Conservation (phyloP, 1,284 basidiomycete species). For the Cutaneotrichosporon cyanovorans region DNA sequence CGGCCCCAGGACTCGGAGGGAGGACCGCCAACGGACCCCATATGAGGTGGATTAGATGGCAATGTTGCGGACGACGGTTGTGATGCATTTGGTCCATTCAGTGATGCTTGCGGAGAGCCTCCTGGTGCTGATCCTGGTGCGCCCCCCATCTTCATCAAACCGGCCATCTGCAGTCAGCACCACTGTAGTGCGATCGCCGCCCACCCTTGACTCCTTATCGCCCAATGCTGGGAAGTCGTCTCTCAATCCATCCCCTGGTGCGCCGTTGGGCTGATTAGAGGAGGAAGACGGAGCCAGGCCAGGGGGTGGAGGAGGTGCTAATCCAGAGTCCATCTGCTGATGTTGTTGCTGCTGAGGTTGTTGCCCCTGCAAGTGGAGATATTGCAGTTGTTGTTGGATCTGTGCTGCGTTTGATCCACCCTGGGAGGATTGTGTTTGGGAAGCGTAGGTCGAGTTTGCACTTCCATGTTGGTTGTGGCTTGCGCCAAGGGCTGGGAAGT, state of each 20-base stretch:
- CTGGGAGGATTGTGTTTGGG: slow-evolving; percentile 30
- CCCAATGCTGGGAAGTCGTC: slow-evolving; percentile 45
- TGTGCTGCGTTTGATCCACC: slow-evolving; percentile 11
- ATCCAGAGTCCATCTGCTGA: slow-evolving; percentile 33
- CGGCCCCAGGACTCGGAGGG: slow-evolving; percentile 32
- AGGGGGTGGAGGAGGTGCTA: slow-evolving; percentile 40
- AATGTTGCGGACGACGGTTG: slow-evolving; percentile 30
- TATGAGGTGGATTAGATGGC: slow-evolving; percentile 23
- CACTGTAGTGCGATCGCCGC: slow-evolving; percentile 17
- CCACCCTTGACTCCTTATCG: slow-evolving; percentile 19
- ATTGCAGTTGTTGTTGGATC: slow-evolving; percentile 17
- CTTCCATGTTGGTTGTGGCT: slow-evolving; percentile 18
- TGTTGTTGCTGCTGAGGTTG: slow-evolving; percentile 33
- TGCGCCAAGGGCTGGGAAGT: slow-evolving; percentile 39
- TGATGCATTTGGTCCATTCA: slow-evolving; percentile 27
- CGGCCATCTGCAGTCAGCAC: slow-evolving; percentile 22
- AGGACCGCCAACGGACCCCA: slow-evolving; percentile 17
- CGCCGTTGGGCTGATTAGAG: slow-evolving; percentile 25
- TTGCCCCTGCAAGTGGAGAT: slow-evolving; percentile 29
- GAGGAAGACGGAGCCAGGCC: slow-evolving; percentile 35
- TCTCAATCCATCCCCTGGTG: slow-evolving; percentile 22
- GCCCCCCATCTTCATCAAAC: slow-evolving; percentile 15
- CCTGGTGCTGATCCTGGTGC: slow-evolving; percentile 14
- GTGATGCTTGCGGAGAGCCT: slow-evolving; percentile 12
- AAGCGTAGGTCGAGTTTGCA: slow-evolving; percentile 30